These are phyloP conservation scores for Blakeslea trispora DNA, from an alignment of 371 early-diverging fungal species.

Conservation along the genomic window DNA sequence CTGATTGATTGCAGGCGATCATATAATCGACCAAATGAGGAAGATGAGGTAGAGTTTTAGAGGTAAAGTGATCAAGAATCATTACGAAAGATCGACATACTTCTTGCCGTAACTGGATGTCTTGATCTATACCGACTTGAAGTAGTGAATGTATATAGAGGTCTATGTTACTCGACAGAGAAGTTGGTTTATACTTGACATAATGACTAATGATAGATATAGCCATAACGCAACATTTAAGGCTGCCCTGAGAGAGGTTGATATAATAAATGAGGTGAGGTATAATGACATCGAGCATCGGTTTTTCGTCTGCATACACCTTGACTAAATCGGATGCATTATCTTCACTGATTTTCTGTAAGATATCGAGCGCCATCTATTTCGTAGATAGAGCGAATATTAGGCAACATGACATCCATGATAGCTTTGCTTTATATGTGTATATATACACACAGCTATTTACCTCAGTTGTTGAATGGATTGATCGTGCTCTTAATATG, in stretches of 20 bases:
- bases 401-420: no score
- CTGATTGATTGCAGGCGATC: slow-evolving; percentile 82
- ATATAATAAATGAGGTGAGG: slow-evolving; percentile 60
- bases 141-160: slow-evolving; percentile 80
- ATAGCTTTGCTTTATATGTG: background rate
- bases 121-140: slow-evolving; percentile 67
- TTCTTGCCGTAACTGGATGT: slow-evolving; percentile 75
- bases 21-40: slow-evolving; percentile 85
- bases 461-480: slow-evolving; percentile 76
- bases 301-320: slow-evolving; percentile 61
- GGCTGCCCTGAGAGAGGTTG: slow-evolving; percentile 39
- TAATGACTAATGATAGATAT: slow-evolving; percentile 82
- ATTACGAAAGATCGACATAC: slow-evolving; percentile 90
- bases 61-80: slow-evolving; percentile 79
- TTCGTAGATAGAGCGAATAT: no score
- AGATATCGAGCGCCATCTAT: slow-evolving; percentile 80
- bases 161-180: slow-evolving; percentile 65
- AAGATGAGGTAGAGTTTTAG: slow-evolving; percentile 77
- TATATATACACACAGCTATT: background rate
- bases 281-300: slow-evolving; percentile 75
- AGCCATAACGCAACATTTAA: slow-evolving; percentile 75
- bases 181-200: slow-evolving; percentile 61
- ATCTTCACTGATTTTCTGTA: slow-evolving; percentile 94
- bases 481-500: slow-evolving; percentile 58
- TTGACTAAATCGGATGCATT: slow-evolving; percentile 73